These are phyloP conservation scores for Epichloe typhina DNA, from an alignment of 2,329 filamentous ascomycete species.

Conservation along the genomic window DNA sequence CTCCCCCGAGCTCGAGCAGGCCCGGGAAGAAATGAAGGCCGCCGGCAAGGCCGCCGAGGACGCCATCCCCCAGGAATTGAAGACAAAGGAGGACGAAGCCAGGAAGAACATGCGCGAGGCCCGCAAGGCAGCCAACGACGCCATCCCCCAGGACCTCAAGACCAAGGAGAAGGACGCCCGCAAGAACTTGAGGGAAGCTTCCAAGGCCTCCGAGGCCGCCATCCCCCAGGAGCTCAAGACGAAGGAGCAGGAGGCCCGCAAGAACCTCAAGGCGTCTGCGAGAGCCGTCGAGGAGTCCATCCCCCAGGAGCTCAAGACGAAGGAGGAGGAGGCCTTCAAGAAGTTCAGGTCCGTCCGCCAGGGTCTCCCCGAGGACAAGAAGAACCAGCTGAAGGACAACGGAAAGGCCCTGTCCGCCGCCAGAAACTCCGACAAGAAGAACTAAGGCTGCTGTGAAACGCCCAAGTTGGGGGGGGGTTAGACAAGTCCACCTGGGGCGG, in stretches of 20 bases:
- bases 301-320: too few species aligned
- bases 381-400: not conserved
- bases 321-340: not conserved
- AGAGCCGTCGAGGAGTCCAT: too few species aligned
- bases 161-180: not conserved
- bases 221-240: slow-evolving; percentile 2
- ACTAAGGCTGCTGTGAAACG: too few species aligned
- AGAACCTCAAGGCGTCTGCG: too few species aligned
- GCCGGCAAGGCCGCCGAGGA: not conserved
- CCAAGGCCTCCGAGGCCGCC: slow-evolving; percentile 1
- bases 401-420: not conserved
- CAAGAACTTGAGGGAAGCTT: not conserved
- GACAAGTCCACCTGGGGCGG: too few species aligned
- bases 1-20: slow-evolving; percentile 1
- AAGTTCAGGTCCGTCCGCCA: not conserved
- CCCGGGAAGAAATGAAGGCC: not conserved
- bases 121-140: not conserved
- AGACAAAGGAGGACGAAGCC: not conserved
- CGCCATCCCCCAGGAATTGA: not conserved
- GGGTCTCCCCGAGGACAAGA: slow-evolving; percentile 1
- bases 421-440: not conserved
- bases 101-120: not conserved
- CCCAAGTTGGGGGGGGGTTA: too few species aligned
- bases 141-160: not conserved
- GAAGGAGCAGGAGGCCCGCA: not conserved